Conservation (phyloP, 306 rosid species). For the Lagenaria siceraria region DNA sequence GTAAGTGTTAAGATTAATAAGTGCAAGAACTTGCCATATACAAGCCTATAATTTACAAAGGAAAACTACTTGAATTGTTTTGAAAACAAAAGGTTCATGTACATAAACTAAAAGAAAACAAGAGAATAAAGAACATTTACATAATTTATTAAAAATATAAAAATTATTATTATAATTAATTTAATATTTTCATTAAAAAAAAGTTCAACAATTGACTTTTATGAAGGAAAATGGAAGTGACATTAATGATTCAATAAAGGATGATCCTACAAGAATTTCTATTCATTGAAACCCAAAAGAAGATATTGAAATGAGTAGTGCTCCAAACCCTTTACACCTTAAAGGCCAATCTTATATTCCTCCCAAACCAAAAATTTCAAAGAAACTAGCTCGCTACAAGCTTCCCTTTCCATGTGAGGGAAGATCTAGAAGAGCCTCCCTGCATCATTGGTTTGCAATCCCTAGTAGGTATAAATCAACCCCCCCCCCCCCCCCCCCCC, state of each 20-base stretch:
- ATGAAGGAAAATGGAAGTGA: neutral
- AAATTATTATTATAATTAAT: too few relatives aligned
- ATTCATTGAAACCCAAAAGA: neutral
- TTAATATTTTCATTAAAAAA: too few relatives aligned
- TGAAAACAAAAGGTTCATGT: neutral
- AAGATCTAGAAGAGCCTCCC: neutral
- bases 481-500: neutral
- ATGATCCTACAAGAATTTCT: neutral
- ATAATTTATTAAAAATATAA: neutral
- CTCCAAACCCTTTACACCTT: neutral
- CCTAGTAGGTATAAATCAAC: neutral
- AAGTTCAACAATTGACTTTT: neutral
- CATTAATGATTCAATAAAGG: neutral
- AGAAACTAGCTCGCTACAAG: neutral
- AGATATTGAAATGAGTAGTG: neutral
- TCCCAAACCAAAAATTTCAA: neutral
- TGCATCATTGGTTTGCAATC: neutral
- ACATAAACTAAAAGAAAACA: neutral
- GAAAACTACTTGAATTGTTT: neutral
- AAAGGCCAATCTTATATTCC: neutral
- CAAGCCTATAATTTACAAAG: neutral
- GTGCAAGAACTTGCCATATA: neutral
- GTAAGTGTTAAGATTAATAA: neutral
- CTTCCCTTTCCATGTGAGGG: neutral
- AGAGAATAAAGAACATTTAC: neutral